Evolutionary conservation across 176 grass and related monocot species (phyloP).

Genomic region (Tuctoria greenei): DNA sequence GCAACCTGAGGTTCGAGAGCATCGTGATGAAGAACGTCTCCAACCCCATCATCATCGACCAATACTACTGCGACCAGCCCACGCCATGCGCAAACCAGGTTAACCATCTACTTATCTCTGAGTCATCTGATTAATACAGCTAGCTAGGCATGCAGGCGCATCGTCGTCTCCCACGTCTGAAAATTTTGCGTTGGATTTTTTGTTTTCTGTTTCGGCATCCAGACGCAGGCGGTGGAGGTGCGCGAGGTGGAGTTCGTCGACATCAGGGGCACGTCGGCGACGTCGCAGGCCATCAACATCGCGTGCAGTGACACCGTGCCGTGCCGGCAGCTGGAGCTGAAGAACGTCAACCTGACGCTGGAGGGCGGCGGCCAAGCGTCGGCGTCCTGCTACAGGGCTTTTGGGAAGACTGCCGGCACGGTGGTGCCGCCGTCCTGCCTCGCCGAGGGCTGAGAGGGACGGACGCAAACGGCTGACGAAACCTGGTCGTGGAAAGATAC

Average conservation of each 20-base stretch:
- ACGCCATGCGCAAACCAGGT: conserved; percentile 65
- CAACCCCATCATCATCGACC: conserved; percentile 81
- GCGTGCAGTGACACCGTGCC: conserved; percentile 64
- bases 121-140: neutral
- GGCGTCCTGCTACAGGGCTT: conserved; percentile 59
- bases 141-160: neutral
- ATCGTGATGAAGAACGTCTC: conserved; percentile 76
- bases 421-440: conserved; percentile 58
- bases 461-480: neutral
- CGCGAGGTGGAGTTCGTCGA: conserved; percentile 47
- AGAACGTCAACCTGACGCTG: conserved; percentile 47
- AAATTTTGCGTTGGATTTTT: neutral
- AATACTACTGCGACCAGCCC: conserved; percentile 71
- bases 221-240: conserved; percentile 63
- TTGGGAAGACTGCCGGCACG: conserved; percentile 35
- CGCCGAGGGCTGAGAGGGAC: neutral
- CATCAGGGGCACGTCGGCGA: conserved; percentile 66
- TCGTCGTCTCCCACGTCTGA: neutral
- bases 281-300: conserved; percentile 47
- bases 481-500: neutral
- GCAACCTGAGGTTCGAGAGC: conserved; percentile 56
- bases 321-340: conserved; percentile 52
- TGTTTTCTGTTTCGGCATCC: neutral
- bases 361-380: conserved; percentile 41
- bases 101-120: too few relatives aligned